Base-by-base conservation (phyloP, 768 basidiomycete species). In the Boletus subparvulus region DNA sequence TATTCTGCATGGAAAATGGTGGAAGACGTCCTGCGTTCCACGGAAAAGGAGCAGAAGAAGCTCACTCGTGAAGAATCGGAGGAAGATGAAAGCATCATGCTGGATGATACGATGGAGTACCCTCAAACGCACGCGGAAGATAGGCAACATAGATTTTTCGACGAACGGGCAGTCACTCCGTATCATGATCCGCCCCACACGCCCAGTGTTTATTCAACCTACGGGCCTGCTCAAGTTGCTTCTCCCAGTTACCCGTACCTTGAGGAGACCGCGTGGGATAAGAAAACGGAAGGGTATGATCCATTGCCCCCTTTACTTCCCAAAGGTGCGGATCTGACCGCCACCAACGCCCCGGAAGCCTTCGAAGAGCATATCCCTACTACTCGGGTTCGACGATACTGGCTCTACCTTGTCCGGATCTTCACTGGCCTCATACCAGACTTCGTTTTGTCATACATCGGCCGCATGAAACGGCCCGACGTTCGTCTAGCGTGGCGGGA, bases 401-500 rank as follows among this genome's bases (percentile, higher is more conserved):
- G 86, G 86, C 71, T 87, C 7, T 74, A 73, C 32, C 65, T 82
- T 45, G 85, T 85, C 24, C 77, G 81, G 79, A 24, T 74, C 6
- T 60, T 73, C 42, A 87, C 86, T 0, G 82, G 76, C 72, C 80
- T 80, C 72, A 79, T 86, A 16, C 86, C 86, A 0, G 60, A 72
- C 26, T 82, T 85, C 59, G 57, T 77, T 4, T 74, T 87, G 33
- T 67, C 66, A 44, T 69, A 72, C 47, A 37, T 85, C 46, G 85
- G 85, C 6, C 77, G 82, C 17, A 84, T 87, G 86, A 85, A 86
- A 67, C 81, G 85, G 11, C 82, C 84, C 21, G 85, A 87, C 65
- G 73, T 87, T 45, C 80, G 82, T 48, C 77, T 87, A 43, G 86
- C 86, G 0, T 87, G 86, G 86, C 75, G 85, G 41, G 86, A 87